phyloP scores from a whole-genome alignment of 2,329 filamentous ascomycete genomes.

The Aureobasidium namibiae region DNA sequence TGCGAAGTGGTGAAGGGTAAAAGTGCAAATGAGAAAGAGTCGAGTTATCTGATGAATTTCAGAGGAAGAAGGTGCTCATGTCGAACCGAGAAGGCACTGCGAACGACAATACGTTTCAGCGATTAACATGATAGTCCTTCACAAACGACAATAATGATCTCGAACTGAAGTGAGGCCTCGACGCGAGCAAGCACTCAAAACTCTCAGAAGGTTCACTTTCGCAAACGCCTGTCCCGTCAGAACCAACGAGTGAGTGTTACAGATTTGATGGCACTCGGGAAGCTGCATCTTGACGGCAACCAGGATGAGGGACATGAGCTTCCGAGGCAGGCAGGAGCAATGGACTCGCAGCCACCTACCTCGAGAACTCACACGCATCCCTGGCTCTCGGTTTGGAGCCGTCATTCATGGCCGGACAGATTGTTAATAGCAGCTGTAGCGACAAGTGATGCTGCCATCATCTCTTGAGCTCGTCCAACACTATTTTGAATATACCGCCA shows the following conservation, averaged over 20 bases:
- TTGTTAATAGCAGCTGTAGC: background rate
- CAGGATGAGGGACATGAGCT: background rate
- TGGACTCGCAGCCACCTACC: background rate
- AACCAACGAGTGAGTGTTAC: background rate
- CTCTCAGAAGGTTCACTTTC: background rate
- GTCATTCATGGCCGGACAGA: background rate
- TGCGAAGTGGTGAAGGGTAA: background rate
- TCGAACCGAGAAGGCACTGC: conserved; percentile 8
- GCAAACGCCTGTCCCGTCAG: background rate
- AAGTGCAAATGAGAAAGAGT: background rate
- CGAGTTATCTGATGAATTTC: background rate
- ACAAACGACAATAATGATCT: background rate
- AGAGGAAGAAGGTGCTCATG: background rate
- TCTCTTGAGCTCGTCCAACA: background rate
- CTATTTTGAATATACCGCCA: background rate
- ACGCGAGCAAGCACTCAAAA: background rate
- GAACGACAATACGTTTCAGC: background rate
- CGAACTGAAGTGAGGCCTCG: background rate
- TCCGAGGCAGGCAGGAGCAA: background rate
- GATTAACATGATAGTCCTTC: background rate
- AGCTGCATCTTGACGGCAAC: background rate
- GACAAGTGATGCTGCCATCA: background rate
- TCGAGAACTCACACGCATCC: background rate
- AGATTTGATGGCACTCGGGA: background rate
- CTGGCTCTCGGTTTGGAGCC: background rate